phyloP scores from a whole-genome alignment of 2,329 filamentous ascomycete genomes.

The Elsinoe perseae region DNA sequence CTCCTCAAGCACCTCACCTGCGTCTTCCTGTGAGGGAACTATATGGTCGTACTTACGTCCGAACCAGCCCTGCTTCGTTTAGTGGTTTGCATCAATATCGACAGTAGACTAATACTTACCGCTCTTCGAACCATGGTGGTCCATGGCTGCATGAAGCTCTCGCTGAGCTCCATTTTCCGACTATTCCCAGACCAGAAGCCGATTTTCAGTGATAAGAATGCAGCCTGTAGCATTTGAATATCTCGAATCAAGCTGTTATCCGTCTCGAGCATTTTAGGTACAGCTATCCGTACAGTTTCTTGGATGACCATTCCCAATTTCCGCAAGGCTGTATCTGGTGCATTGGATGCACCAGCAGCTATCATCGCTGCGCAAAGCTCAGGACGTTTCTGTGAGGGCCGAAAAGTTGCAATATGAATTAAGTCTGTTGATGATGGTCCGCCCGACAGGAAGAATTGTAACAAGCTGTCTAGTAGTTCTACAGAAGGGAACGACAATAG shows the following conservation, averaged over 20 bases:
- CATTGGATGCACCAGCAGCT: conserved; percentile 53
- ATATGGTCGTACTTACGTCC: conserved; percentile 36
- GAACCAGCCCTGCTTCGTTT: conserved; percentile 5
- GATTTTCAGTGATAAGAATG: conserved; percentile 44
- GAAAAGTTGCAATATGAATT: conserved; percentile 56
- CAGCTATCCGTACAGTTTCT: conserved; percentile 39
- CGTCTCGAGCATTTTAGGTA: conserved; percentile 38
- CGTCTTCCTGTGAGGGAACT: conserved; percentile 46
- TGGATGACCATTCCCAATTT: conserved; percentile 52
- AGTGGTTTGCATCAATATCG: neutral
- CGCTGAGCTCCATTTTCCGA: conserved; percentile 52
- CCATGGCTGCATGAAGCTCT: conserved; percentile 49
- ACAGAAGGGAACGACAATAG: conserved; percentile 56
- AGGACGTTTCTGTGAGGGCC: conserved; percentile 47
- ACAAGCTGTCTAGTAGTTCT: conserved; percentile 52
- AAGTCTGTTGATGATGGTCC: conserved; percentile 42
- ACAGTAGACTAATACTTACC: conserved; percentile 47
- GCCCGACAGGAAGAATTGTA: conserved; percentile 55
- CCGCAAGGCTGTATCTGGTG: conserved; percentile 50
- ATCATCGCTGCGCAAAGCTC: conserved; percentile 55
- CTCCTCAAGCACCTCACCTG: conserved; percentile 48
- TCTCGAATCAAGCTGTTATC: conserved; percentile 46
- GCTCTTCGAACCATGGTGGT: conserved; percentile 48
- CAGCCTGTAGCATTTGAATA: conserved; percentile 45
- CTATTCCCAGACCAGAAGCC: conserved; percentile 54